These are phyloP conservation scores for Aspergillus phoenicis DNA, from an alignment of 2,329 filamentous ascomycete species.

Conservation along the genomic window DNA sequence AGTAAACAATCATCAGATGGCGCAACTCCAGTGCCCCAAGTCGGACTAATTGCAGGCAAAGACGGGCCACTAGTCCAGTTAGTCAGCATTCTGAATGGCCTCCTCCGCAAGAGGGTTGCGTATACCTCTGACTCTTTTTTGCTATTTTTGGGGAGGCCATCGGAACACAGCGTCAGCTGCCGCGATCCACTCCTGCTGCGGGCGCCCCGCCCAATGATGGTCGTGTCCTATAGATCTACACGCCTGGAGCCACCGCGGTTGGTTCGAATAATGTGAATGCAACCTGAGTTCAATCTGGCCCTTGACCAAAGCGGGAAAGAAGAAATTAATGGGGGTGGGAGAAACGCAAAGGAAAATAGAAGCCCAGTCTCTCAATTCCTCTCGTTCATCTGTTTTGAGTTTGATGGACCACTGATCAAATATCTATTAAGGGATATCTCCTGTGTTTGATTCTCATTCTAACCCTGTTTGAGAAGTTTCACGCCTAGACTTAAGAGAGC, in stretches of 20 bases:
- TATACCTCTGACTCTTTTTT: slow-evolving; percentile 12
- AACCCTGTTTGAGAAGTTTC: neutral
- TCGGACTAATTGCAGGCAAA: neutral
- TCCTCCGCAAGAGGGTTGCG: slow-evolving; percentile 16
- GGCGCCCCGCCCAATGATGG: slow-evolving; percentile 7
- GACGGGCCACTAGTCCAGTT: neutral
- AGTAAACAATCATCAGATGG: slow-evolving; percentile 1
- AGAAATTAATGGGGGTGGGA: neutral
- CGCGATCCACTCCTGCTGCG: neutral
- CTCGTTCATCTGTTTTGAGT: neutral
- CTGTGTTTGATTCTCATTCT: no score
- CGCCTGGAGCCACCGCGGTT: neutral
- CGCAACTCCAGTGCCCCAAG: neutral
- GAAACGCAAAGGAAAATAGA: neutral
- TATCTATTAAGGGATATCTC: no score
- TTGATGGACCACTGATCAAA: neutral
- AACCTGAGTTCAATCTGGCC: neutral
- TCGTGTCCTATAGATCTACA: slow-evolving; percentile 5
- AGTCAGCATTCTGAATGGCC: slow-evolving; percentile 1
- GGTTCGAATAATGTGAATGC: slow-evolving; percentile 1
- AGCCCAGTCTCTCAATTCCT: neutral
- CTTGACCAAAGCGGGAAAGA: neutral
- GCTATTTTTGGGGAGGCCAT: slow-evolving; percentile 20
- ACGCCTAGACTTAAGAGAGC: neutral
- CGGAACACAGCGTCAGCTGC: slow-evolving; percentile 1